Evolutionary conservation across 2,329 filamentous ascomycete species (phyloP), one percentile per base, ranked within the genome.

Genomic region (Taxawa tesnikishii): DNA sequence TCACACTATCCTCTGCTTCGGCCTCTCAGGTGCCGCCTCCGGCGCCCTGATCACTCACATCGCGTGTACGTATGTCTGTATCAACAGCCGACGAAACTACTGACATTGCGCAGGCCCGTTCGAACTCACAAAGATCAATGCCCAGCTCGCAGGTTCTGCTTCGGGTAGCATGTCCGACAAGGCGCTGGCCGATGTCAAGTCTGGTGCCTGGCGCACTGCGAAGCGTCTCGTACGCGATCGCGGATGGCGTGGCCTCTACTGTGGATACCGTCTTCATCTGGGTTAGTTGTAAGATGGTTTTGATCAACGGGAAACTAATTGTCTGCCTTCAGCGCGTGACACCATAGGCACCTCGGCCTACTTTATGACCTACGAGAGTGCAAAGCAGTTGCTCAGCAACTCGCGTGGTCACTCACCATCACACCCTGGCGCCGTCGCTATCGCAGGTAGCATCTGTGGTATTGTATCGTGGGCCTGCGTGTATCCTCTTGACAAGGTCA

Each of bases 321-420:
- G n/a, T n/a, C n/a, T n/a, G n/a, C n/a, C n/a, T 26, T 15, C 41
- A 83, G 81, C 87, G 47, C 73, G 83, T 38, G 83, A 92, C 56
- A 87, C 82, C 1, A 65, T 90, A 38, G 83, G 83, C 33, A 92
- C 83, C 2, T 73, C 75, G 17, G 83, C 88, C 36, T 92, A 92
- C 55, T 92, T 92, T 50, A 83, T 82, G 60, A 87, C 83, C 17
- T 92, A 92, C 53, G 83, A 92, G 56, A 85, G 80, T 52, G 74
- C 75, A 45, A 92, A 92, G 51, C 83, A 90, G 53, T 59, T 88
- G 15, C 69, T 85, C 41, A 82, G 79, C 13, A 83, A 82, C 11
- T 74, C 81, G 41, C 73, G 79, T 29, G 79, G 80, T 41, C 70
- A 70, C 38, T 75, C 77, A 6, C 75, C 81, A n/a, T 83, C 79